Conservation (phyloP, 352 stramenopile species). For the Globisporangium mamillatum region DNA sequence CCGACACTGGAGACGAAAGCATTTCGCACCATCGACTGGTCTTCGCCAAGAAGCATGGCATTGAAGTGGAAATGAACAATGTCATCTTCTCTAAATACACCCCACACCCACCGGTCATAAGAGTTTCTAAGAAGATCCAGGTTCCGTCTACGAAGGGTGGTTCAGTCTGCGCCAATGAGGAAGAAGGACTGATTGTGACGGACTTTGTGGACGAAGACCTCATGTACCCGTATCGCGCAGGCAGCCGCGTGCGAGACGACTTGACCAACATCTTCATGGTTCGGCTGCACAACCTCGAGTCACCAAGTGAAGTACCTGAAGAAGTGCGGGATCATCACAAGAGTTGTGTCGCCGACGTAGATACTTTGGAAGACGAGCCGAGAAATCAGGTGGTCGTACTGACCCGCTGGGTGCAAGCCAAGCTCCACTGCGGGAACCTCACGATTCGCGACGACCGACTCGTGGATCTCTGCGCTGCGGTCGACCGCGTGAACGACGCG, state of each 20-base stretch:
- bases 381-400: conserved; percentile 24
- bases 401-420: conserved; percentile 32
- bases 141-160: not conserved
- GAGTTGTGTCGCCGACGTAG: not conserved
- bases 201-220: conserved; percentile 9
- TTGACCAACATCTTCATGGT: not conserved
- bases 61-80: conserved; percentile 4
- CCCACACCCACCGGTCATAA: not conserved
- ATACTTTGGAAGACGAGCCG: not conserved
- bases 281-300: not conserved
- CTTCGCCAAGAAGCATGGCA: not conserved
- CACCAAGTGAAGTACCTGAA: not conserved
- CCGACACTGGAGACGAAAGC: not conserved
- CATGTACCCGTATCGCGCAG: not conserved
- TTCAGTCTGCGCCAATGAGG: not conserved
- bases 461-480: not conserved
- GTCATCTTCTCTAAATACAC: conserved; percentile 8
- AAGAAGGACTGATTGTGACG: not conserved
- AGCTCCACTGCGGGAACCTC: conserved; percentile 16
- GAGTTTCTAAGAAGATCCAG: not conserved
- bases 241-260: not conserved
- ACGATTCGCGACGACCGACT: not conserved
- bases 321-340: not conserved
- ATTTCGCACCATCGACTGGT: not conserved
- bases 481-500: not conserved